Conservation (phyloP, 495 filamentous ascomycete species). For the Delitschia confertaspora region DNA sequence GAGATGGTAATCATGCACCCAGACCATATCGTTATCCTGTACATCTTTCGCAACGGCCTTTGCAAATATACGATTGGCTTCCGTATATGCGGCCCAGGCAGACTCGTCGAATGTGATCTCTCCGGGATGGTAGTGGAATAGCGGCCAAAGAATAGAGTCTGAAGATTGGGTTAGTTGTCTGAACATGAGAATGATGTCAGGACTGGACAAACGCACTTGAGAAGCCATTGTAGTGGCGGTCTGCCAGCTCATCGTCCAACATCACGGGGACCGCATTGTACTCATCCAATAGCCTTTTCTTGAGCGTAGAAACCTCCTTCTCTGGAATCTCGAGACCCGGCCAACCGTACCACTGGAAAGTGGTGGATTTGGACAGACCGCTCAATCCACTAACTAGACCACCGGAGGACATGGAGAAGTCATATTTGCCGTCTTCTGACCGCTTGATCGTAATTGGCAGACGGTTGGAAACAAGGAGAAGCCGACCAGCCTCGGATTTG, state of each 20-base stretch:
- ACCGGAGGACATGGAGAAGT: slow-evolving; percentile 90
- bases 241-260: slow-evolving; percentile 45
- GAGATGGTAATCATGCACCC: slow-evolving; percentile 95
- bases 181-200: neutral
- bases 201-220: slow-evolving; percentile 49
- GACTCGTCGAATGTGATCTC: slow-evolving; percentile 86
- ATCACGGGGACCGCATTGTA: slow-evolving; percentile 49
- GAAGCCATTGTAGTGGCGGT: slow-evolving; percentile 54
- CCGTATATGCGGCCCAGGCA: slow-evolving; percentile 76
- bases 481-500: slow-evolving; percentile 34
- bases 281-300: slow-evolving; percentile 37
- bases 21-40: slow-evolving; percentile 72
- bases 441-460: slow-evolving; percentile 93
- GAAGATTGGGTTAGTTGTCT: slow-evolving; percentile 1
- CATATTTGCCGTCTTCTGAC: slow-evolving; percentile 69
- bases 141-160: slow-evolving; percentile 93
- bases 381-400: slow-evolving; percentile 86
- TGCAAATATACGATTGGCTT: slow-evolving; percentile 81
- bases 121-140: slow-evolving; percentile 91
- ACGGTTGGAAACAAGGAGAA: slow-evolving; percentile 87
- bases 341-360: slow-evolving; percentile 98
- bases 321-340: slow-evolving; percentile 66
- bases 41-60: slow-evolving; percentile 64
- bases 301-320: slow-evolving; percentile 35
- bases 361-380: slow-evolving; percentile 81